Base-by-base conservation (phyloP, 1,139 yeast genomes). In the Magnusiomyces paraingens region DNA sequence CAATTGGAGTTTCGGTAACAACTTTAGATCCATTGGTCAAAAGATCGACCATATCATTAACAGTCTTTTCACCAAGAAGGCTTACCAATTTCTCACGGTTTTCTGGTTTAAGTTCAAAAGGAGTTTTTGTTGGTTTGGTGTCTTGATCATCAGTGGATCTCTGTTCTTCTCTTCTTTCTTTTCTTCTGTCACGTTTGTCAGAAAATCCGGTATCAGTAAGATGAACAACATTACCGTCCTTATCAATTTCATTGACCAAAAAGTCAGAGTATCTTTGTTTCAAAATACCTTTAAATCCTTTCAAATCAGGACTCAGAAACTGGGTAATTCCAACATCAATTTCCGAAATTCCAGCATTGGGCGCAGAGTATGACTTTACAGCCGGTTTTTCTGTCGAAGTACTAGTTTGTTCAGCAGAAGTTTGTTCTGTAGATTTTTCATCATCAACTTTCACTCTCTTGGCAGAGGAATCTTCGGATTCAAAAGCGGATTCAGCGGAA, bases 191-290 rank as follows among this genome's bases (percentile, higher is more conserved):
- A 59, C 74, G 77, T 62, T 77, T 81, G 57, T 79, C 75, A 51
- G 79, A 79, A 51, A 84, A 75, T 2, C 97, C 97, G 52, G 82
- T 80, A 64, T 91, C 96, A 2, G 71, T 66, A 59, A 93, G 74
- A 66, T 84, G 93, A 14, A 91, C 79, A 1, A 90, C 96, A 1
- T 79, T 71, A 1, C 89, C 95, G 29, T 80, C 72, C 35, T 72
- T 62, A 57, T 77, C 85, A 57, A 93, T 84, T 69, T 94, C 99
- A 67, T 90, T 89, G 47, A 93, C 99, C 66, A 89, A 77, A 67
- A 94, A 94, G 68, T 93, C 99, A n/a, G 96, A 84, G 70, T 90
- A 90, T 59, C 96, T 76, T 64, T 87, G 95, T 68, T 93, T 93
- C 61, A 93, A 76, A 14, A 79, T 77, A 1, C 98, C 99, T 26